Conservation (phyloP, 345 rosid genomes). For the Schrenkiella parvula region DNA sequence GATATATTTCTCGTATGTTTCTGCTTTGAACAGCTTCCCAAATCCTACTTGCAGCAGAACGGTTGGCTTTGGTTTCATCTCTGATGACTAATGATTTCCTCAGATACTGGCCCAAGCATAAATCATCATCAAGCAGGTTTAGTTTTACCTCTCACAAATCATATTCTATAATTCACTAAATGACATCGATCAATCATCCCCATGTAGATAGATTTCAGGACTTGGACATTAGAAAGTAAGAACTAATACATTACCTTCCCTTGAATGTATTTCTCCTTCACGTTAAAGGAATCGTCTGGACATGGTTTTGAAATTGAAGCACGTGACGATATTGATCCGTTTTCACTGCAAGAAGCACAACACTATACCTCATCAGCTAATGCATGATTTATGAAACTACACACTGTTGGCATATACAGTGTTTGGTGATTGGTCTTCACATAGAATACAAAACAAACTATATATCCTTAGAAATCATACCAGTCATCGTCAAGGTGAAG, state of each 20-base stretch:
- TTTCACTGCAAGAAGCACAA: constrained; percentile 45
- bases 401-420: background rate
- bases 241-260: constrained; percentile 54
- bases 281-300: constrained; percentile 45
- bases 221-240: background rate
- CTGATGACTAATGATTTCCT: constrained; percentile 58
- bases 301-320: constrained; percentile 60
- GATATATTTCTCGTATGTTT: constrained; percentile 69
- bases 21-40: constrained; percentile 76
- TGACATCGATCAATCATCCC: background rate
- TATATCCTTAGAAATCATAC: constrained; percentile 38
- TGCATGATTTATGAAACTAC: constrained; percentile 6
- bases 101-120: constrained; percentile 50
- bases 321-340: constrained; percentile 18
- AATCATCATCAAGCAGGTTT: constrained; percentile 15
- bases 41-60: constrained; percentile 37
- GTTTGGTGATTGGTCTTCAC: background rate
- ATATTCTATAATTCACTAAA: background rate
- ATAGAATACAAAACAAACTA: background rate
- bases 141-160: background rate
- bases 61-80: constrained; percentile 33
- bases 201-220: background rate
- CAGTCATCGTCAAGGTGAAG: constrained; percentile 44
- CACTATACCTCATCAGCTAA: constrained; percentile 9
- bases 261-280: constrained; percentile 75